Conservation (phyloP, 1,284 basidiomycete genomes). For the Fistulina hepatica region DNA sequence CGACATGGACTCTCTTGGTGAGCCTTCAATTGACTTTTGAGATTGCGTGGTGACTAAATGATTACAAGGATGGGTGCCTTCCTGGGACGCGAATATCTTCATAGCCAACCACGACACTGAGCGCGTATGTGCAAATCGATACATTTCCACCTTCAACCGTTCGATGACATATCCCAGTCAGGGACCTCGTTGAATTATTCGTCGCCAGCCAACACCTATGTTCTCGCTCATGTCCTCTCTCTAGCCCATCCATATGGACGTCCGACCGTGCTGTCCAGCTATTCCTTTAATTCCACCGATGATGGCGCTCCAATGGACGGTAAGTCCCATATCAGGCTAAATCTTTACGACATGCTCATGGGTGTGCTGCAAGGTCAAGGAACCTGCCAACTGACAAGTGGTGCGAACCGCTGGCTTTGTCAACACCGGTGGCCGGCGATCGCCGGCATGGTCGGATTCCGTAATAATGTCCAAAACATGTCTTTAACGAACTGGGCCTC, state of each 20-base stretch:
- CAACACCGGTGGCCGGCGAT: constrained; percentile 54
- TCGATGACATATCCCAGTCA: constrained; percentile 24
- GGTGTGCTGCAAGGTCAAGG: constrained; percentile 28
- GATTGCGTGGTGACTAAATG: background rate
- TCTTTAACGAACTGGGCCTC: constrained; percentile 46
- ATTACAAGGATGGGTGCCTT: constrained; percentile 42
- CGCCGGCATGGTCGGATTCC: constrained; percentile 53
- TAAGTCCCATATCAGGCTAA: constrained; percentile 14
- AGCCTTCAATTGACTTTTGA: background rate
- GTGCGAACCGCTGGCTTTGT: constrained; percentile 48
- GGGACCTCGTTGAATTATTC: constrained; percentile 44
- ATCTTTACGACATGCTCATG: constrained; percentile 1
- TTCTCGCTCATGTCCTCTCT: constrained; percentile 49
- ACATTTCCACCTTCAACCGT: background rate
- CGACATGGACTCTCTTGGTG: constrained; percentile 44
- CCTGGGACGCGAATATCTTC: constrained; percentile 50
- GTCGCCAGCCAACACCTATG: constrained; percentile 55
- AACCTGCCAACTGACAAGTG: constrained; percentile 42
- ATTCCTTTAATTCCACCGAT: constrained; percentile 39
- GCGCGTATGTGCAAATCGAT: constrained; percentile 29
- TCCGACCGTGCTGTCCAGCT: constrained; percentile 54
- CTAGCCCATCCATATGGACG: constrained; percentile 58
- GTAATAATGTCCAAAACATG: constrained; percentile 43
- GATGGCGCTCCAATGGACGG: constrained; percentile 42
- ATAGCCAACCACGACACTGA: constrained; percentile 65